phyloP scores from a whole-genome alignment of 352 stramenopile species.

The Thalassiosira hispida region DNA sequence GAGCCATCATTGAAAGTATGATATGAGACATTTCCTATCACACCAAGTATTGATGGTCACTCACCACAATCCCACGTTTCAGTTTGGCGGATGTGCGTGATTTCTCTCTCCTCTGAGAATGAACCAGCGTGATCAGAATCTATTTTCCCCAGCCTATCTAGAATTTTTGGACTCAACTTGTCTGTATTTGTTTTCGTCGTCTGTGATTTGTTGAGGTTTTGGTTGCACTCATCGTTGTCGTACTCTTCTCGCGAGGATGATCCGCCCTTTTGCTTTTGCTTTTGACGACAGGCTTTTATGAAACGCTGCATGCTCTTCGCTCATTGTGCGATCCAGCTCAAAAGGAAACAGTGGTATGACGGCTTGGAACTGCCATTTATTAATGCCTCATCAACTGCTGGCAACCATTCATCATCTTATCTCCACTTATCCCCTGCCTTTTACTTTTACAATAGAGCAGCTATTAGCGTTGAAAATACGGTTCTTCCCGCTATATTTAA shows the following conservation, averaged over 20 bases:
- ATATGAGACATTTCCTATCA: too few relatives aligned
- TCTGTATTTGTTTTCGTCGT: background rate
- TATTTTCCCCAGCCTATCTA: constrained; percentile 1
- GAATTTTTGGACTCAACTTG: constrained; percentile 11
- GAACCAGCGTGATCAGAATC: background rate
- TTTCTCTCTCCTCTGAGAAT: constrained; percentile 17
- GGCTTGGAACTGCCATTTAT: too few relatives aligned
- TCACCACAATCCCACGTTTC: constrained; percentile 80
- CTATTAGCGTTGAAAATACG: too few relatives aligned
- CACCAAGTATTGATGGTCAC: constrained; percentile 5
- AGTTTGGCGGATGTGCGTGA: constrained; percentile 57
- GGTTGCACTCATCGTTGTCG: background rate
- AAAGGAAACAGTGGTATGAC: too few relatives aligned
- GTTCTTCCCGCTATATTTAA: too few relatives aligned
- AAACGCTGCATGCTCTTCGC: background rate
- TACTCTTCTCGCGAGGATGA: background rate
- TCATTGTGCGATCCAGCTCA: background rate
- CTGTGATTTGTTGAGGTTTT: background rate
- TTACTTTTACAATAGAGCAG: too few relatives aligned
- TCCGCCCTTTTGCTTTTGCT: background rate
- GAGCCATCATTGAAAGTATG: too few relatives aligned
- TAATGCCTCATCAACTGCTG: too few relatives aligned
- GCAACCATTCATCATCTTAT: too few relatives aligned
- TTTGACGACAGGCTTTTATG: constrained; percentile 2
- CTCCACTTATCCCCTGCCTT: too few relatives aligned